Base-by-base conservation (phyloP, 176 grass and related monocot genomes). In the Avena insularis region DNA sequence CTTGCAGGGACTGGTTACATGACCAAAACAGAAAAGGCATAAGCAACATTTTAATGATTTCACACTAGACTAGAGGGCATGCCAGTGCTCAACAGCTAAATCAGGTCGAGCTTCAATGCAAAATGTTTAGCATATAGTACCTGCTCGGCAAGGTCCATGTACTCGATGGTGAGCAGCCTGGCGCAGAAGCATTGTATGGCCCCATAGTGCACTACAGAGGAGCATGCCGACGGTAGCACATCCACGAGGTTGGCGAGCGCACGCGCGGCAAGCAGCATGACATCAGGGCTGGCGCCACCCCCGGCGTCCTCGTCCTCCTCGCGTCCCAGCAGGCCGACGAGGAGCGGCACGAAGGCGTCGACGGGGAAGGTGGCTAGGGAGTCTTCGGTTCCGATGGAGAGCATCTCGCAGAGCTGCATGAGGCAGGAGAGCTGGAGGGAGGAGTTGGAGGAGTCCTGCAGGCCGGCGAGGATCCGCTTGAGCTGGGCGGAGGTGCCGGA, bases 141-240 rank as follows among this genome's bases (percentile, higher is more conserved):
- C n/a, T 98, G 95, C 87, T 98, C 95, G 23, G 95, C 95, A 12
- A 98, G 87, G 85, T 98, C 95, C 93, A 98, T 95, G 89, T 98
- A 98, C 78, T 98, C 95, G 23, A 98, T 98, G 17, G 95, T 93
- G 66, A 98, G 89, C 12, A 98, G 89, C 2, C 93, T 89, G 56
- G 95, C 93, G 40, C 95, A 98, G 58, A 98, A 95, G 47, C 91
- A 93, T 2, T 90, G 93, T 19, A 98, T 90, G 14, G 95, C 95
- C 12, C 89, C 91, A 61, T 95, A 95, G 80, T 93, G 95, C 56
- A 98, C 95, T 56, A 98, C 95, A 29, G 93, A 88, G 0, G 93
- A 89, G 71, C 93, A 98, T 4, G 95, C 88, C 4, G 93, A 95
- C 1, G 95, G 95, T 8, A 98, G 81, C 60, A 95, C 93, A 11